Conservation (phyloP, 169 alveolate genomes). For the Eimeria praecox region DNA sequence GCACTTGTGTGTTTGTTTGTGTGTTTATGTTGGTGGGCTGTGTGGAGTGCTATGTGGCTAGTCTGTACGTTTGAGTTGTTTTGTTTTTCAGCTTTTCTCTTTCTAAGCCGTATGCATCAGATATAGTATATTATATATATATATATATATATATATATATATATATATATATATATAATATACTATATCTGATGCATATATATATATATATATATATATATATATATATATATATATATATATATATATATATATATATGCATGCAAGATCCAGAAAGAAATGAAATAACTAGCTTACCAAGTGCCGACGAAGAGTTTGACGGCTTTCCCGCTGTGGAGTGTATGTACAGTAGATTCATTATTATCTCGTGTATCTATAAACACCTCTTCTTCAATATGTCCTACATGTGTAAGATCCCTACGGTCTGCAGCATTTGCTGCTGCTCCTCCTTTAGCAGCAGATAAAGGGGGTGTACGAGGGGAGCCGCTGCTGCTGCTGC, state of each 20-base stretch:
- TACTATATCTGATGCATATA: too few relatives aligned
- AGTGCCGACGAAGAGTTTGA: constrained; percentile 37
- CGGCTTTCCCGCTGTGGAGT: neutral
- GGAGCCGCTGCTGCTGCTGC: constrained; percentile 36
- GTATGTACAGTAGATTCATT: neutral
- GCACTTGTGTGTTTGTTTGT: too few relatives aligned
- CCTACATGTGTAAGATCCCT: neutral
- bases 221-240: too few relatives aligned
- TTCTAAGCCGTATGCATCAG: too few relatives aligned
- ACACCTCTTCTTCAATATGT: neutral
- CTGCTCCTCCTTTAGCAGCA: neutral
- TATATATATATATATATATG: neutral
- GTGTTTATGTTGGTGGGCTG: too few relatives aligned
- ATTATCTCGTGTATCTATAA: neutral
- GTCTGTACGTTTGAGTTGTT: too few relatives aligned
- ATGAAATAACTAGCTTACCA: constrained; percentile 1
- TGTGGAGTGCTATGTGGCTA: too few relatives aligned
- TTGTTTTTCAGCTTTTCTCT: too few relatives aligned
- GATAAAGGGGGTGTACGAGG: neutral
- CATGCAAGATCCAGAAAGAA: neutral
- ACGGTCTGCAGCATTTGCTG: neutral
- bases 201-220: too few relatives aligned
- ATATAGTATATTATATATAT: too few relatives aligned
- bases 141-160: too few relatives aligned
- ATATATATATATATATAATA: too few relatives aligned